Base-by-base conservation (phyloP, 1,284 basidiomycete species). In the Sporisorium exsertum region DNA sequence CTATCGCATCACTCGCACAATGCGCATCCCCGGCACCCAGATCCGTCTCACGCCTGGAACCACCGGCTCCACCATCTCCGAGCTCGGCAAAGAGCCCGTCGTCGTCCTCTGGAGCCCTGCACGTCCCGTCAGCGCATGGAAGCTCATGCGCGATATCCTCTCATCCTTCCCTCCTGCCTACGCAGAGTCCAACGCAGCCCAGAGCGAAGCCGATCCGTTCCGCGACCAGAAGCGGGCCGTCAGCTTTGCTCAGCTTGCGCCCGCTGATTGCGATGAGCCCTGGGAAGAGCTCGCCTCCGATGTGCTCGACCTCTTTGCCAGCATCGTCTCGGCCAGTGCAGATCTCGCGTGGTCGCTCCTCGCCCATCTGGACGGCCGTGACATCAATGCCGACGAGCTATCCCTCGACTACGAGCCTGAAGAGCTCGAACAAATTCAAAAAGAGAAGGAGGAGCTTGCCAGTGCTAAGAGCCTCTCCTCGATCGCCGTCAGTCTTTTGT, bases 21-120 rank as follows among this genome's bases (percentile, higher is more conserved):
- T 95, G 63, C 89, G 88, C 58, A 88, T 95, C 3, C 92, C 94
- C 13, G 93, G 93, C 1, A 91, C 74, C 15, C 72, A 92, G 2
- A 90, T 91, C 1, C 87, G 88, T 18, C 87, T 95, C 1, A 90
- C 91, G 8, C 87, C 89, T 2, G 89, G 90, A 37, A 91, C 92
- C 1, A 86, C 88, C 2, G 94, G 93, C 2, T 89, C 90, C 13
- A 88, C 94, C 45, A 87, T 95, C 29, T 87, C 86, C 27, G 82
- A 84, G 37, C 92, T 89, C 2, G 92, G 93, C 40, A 89, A 90
- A 6, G 89, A 84, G 33, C 88, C 90, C 10, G 87, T 93, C 46
- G 90, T 92, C 10, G 89, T 95, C 2, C 88, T 89, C n/a, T 95
- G 94, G 94, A 88, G 92, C 68, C 91, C 92, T 69, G 87, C 90